A percentile compares a stretch with the other conserved stretches of the same genome.
phyloP scores from a whole-genome alignment of 1,284 basidiomycete genomes.

The Papiliotrema nemorosa region DNA sequence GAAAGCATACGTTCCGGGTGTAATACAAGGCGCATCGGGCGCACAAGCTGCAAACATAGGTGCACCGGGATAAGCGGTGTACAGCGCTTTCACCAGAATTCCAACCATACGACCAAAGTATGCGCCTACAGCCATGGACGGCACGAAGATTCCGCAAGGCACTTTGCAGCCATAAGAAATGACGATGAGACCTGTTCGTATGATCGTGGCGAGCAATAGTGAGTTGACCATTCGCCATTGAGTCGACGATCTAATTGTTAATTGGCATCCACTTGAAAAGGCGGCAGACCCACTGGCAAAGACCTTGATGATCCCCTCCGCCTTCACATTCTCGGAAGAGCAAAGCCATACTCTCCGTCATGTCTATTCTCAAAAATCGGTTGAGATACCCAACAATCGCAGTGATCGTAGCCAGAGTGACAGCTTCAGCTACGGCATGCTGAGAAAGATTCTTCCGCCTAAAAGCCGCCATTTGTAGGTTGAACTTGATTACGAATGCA shows the following conservation, averaged over 20 bases:
- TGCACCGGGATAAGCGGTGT: constrained; percentile 77
- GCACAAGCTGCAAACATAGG: constrained; percentile 86
- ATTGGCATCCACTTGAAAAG: background rate
- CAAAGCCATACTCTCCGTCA: constrained; percentile 96
- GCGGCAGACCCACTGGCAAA: constrained; percentile 77
- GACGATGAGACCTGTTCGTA: constrained; percentile 81
- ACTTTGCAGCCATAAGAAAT: constrained; percentile 95
- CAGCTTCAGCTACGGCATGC: constrained; percentile 84
- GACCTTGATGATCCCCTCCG: constrained; percentile 82
- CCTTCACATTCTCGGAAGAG: constrained; percentile 95
- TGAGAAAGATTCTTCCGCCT: constrained; percentile 80
- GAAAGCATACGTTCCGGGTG: constrained; percentile 95
- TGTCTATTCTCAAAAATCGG: constrained; percentile 91
- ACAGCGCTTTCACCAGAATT: constrained; percentile 88
- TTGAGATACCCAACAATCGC: constrained; percentile 93
- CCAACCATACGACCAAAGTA: constrained; percentile 95
- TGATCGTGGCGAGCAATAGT: constrained; percentile 81
- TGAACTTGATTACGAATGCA: constrained; percentile 94
- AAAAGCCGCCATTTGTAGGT: constrained; percentile 91
- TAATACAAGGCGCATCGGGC: constrained; percentile 93
- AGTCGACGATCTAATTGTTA: constrained; percentile 62
- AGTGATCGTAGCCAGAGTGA: constrained; percentile 79
- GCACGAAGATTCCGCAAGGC: constrained; percentile 95
- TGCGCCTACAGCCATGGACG: constrained; percentile 95
- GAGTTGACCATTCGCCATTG: constrained; percentile 97